Evolutionary conservation across 495 filamentous ascomycete species (phyloP), one percentile per base, ranked within the genome.

Genomic region (Lophiostoma macrostomum): DNA sequence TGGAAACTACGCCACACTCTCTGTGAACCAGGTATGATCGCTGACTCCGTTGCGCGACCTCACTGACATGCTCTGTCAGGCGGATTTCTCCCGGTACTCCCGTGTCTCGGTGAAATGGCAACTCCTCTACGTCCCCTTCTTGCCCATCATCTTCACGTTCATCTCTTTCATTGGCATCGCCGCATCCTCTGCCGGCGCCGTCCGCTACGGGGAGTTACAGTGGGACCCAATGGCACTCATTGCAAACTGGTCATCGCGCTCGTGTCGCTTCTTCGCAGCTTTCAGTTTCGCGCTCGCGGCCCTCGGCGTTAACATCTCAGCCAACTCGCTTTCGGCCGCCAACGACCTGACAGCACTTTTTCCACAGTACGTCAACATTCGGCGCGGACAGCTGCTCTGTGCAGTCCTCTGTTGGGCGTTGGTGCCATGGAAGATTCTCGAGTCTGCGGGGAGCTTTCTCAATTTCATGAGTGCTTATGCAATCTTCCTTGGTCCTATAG

Each of bases 401-500:
- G 75, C 77, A 4, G 59, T 80, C 34, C 60, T 81, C 37, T 72
- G 73, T 44, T 81, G 79, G 78, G 77, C 72, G 18, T 68, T 81
- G 5, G 77, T 80, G 0, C 81, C 80, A 2, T 85, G 80, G 81
- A 84, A 81, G 61, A 84, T 84, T 38, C 63, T 84, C 20, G 75
- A 69, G 34, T 79, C 74, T 13, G 81, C 81, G 13, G 60, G 66
- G 13, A 78, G 71, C 0, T 78, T 84, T 64, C 73, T 84, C 7
- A 74, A 73, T 27, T 85, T 85, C 65, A 77, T 85, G 71, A 63
- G 61, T 8, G 72, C 69, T n/a, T 76, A 75, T 53, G 60, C 71
- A 13, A 76, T 87, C 28, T 87, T 89, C 70, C 73, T 88, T 2
- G 84, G 77, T 0, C 84, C 85, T 0, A 81, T 89, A 37, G 81